phyloP scores from a whole-genome alignment of 331 rosid species.

The Quercus lobata region DNA sequence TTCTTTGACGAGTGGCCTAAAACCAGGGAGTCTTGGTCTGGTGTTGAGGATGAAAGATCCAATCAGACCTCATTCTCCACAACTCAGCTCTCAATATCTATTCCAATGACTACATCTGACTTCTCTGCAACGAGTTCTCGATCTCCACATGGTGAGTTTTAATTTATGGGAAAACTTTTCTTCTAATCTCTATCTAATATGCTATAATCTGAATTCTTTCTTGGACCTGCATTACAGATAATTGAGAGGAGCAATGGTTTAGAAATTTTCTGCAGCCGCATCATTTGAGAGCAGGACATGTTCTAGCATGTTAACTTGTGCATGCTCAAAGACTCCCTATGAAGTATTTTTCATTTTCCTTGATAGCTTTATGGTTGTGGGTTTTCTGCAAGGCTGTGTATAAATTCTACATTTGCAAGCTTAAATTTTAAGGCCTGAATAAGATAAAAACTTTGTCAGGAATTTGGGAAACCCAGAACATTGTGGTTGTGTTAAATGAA shows the following conservation, averaged over 20 bases:
- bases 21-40: slow-evolving; percentile 59
- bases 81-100: slow-evolving; percentile 76
- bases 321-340: slow-evolving; percentile 13
- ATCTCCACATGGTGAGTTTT: slow-evolving; percentile 61
- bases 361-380: not conserved
- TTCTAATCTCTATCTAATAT: slow-evolving; percentile 4
- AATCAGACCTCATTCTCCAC: slow-evolving; percentile 63
- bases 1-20: slow-evolving; percentile 64
- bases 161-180: slow-evolving; percentile 9
- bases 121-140: slow-evolving; percentile 54
- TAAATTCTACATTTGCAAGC: slow-evolving; percentile 18
- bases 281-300: slow-evolving; percentile 16
- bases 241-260: slow-evolving; percentile 19
- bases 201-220: slow-evolving; percentile 8
- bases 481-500: slow-evolving; percentile 27
- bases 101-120: slow-evolving; percentile 65
- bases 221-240: slow-evolving; percentile 29
- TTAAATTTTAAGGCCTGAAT: slow-evolving; percentile 21
- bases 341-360: slow-evolving; percentile 23
- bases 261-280: slow-evolving; percentile 11
- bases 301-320: not conserved
- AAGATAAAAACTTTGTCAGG: slow-evolving; percentile 9
- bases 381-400: slow-evolving; percentile 9
- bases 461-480: slow-evolving; percentile 17
- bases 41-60: slow-evolving; percentile 62